These are phyloP conservation scores for Meyerozyma elateridarum DNA, from an alignment of 1,139 yeast genomes.

Conservation along the genomic window DNA sequence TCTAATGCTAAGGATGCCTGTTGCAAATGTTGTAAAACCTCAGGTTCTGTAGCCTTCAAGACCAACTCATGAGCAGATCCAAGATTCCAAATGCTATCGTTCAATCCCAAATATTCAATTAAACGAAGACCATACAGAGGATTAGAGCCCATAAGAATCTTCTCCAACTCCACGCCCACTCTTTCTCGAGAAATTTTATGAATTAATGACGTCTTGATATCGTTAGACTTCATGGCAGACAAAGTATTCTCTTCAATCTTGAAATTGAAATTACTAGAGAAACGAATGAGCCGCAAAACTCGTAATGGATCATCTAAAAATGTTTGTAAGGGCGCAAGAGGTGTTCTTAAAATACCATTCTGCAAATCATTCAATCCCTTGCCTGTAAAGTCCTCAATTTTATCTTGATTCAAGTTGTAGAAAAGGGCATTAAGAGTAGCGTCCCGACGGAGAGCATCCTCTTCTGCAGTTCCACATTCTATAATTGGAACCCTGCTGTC, in stretches of 20 bases:
- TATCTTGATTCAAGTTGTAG: slow-evolving; percentile 63
- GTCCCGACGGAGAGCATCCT: slow-evolving; percentile 90
- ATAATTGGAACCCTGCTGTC: slow-evolving; percentile 78
- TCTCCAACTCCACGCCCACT: slow-evolving; percentile 79
- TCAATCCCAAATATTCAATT: slow-evolving; percentile 51
- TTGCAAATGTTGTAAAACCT: slow-evolving; percentile 6
- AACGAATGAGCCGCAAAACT: slow-evolving; percentile 76
- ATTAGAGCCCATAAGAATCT: slow-evolving; percentile 60
- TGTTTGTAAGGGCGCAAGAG: slow-evolving; percentile 77
- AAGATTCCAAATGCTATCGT: slow-evolving; percentile 53
- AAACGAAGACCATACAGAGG: slow-evolving; percentile 63
- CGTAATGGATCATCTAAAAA: slow-evolving; percentile 92
- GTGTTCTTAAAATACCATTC: slow-evolving; percentile 76
- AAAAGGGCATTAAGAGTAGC: slow-evolving; percentile 92
- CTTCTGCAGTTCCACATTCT: slow-evolving; percentile 81
- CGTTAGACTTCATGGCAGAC: slow-evolving; percentile 58
- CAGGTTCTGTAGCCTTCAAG: slow-evolving; percentile 15
- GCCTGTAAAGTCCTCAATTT: slow-evolving; percentile 81
- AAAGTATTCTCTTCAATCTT: slow-evolving; percentile 54
- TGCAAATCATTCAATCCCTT: slow-evolving; percentile 68
- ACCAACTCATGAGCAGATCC: slow-evolving; percentile 25
- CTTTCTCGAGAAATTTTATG: slow-evolving; percentile 86
- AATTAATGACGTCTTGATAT: slow-evolving; percentile 54
- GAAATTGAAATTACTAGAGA: slow-evolving; percentile 78
- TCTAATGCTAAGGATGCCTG: background rate